Base-by-base conservation (phyloP, 2,329 filamentous ascomycete genomes). In the Pseudocercospora macadamiae region DNA sequence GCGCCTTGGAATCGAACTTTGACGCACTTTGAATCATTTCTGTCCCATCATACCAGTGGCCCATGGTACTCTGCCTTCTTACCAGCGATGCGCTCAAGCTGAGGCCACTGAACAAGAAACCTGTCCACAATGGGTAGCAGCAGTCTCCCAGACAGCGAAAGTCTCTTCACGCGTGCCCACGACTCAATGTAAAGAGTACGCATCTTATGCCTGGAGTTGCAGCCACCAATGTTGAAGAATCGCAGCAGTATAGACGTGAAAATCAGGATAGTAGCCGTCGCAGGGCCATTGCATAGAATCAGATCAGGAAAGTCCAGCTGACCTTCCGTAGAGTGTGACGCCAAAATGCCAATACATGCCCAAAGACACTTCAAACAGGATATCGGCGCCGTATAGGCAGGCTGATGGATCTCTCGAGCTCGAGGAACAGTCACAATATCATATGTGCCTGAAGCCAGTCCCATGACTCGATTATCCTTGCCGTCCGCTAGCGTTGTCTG, bases 111-210 rank as follows among this genome's bases (percentile, higher is more conserved):
- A 56, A 96, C 91, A 53, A 96, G 74, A 69, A 96, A 90, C 49
- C 87, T 78, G 74, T 96, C 90, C 48, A 89, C 89, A 37, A 96
- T 75, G 45, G 80, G 77, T 1, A 88, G 76, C 57, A 99, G 79
- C 34, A 97, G 77, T 71, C 85, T 88, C 0, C 93, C 95, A 34
- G 91, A 96, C 59, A 97, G 74, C 76, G 93, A 97, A 64, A 97
- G 76, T 10, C 85, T 88, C 64, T 83, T 87, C 14, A 96, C 90
- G 14, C 95, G 83, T 2, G 95, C 93, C 88, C 93, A 97, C 18
- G 90, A 95, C 79, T 99, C 95, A 25, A 97, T 84, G 73, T 95
- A 99, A 12, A 97, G 80, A 8, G 89, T 87, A 62, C 86, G 85
- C 77, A 93, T 87, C 63, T 82, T 83, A 25, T 80, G 76, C 18